Evolutionary conservation across 2,329 filamentous ascomycete genomes (phyloP).

Genomic region (Lithohypha guttulata): DNA sequence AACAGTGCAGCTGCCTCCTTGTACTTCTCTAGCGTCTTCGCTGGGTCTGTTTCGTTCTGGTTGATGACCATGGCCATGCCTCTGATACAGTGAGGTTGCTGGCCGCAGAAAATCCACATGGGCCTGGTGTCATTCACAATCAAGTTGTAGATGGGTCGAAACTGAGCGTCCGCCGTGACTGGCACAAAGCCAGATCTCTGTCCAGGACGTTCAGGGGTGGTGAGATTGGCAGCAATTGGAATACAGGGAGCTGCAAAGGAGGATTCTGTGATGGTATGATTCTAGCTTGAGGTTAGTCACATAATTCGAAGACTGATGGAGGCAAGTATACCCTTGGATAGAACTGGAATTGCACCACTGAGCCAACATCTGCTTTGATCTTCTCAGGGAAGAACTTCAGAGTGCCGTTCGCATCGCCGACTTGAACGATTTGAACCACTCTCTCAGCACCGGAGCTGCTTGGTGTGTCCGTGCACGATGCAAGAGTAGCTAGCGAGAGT

Average conservation of each 20-base stretch:
- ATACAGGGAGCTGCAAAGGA: conserved; percentile 61
- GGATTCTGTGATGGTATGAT: conserved; percentile 73
- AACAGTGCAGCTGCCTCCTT: conserved; percentile 16
- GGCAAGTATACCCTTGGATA: conserved; percentile 32
- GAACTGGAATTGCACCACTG: conserved; percentile 43
- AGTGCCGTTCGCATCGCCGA: conserved; percentile 44
- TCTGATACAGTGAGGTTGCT: conserved; percentile 60
- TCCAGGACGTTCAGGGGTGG: conserved; percentile 30
- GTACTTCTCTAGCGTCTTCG: conserved; percentile 20
- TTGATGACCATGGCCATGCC: conserved; percentile 73
- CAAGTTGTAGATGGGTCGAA: conserved; percentile 60
- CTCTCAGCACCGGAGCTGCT: conserved; percentile 12
- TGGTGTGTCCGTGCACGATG: conserved; percentile 9
- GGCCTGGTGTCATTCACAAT: conserved; percentile 58
- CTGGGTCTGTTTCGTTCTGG: conserved; percentile 17
- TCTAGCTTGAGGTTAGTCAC: conserved; percentile 30
- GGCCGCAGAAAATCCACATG: conserved; percentile 70
- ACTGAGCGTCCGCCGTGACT: conserved; percentile 38
- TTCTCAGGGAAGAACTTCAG: conserved; percentile 57
- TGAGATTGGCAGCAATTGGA: conserved; percentile 45
- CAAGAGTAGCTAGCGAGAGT: not conserved
- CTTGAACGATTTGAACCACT: conserved; percentile 54
- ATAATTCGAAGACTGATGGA: not conserved
- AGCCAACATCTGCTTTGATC: conserved; percentile 51
- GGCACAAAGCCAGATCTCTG: conserved; percentile 48